These are phyloP conservation scores for Ascoidea asiatica DNA, from an alignment of 805 yeast genomes.

Conservation along the genomic window DNA sequence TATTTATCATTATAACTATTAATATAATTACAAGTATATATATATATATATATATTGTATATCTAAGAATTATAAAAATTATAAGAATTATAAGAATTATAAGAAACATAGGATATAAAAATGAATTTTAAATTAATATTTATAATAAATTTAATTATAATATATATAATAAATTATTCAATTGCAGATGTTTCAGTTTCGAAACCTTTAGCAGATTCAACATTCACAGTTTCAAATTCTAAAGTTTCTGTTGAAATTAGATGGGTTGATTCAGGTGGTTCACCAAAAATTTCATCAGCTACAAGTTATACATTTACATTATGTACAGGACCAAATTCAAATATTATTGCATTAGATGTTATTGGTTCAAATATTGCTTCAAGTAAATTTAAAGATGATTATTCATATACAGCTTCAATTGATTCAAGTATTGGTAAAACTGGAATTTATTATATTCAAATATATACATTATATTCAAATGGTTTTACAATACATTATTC, in stretches of 20 bases:
- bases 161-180: too few relatives aligned
- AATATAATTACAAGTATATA: too few relatives aligned
- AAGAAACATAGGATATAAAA: too few relatives aligned
- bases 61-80: too few relatives aligned
- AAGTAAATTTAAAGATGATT: constrained; percentile 17
- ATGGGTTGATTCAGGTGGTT: constrained; percentile 44
- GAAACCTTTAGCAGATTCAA: constrained; percentile 13
- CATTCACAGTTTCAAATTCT: constrained; percentile 16
- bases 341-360: constrained; percentile 17
- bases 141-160: too few relatives aligned
- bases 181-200: constrained; percentile 17
- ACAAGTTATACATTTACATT: constrained; percentile 35
- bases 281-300: constrained; percentile 32
- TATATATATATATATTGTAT: too few relatives aligned
- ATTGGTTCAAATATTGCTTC: constrained; percentile 14
- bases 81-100: too few relatives aligned
- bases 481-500: constrained; percentile 55
- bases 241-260: constrained; percentile 15
- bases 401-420: constrained; percentile 25
- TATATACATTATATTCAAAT: constrained; percentile 31
- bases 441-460: constrained; percentile 67
- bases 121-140: too few relatives aligned
- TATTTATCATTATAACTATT: too few relatives aligned
- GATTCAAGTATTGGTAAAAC: constrained; percentile 32
- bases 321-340: constrained; percentile 51